Base-by-base conservation (phyloP, 2,329 filamentous ascomycete genomes). In the Apiospora malaysiana region DNA sequence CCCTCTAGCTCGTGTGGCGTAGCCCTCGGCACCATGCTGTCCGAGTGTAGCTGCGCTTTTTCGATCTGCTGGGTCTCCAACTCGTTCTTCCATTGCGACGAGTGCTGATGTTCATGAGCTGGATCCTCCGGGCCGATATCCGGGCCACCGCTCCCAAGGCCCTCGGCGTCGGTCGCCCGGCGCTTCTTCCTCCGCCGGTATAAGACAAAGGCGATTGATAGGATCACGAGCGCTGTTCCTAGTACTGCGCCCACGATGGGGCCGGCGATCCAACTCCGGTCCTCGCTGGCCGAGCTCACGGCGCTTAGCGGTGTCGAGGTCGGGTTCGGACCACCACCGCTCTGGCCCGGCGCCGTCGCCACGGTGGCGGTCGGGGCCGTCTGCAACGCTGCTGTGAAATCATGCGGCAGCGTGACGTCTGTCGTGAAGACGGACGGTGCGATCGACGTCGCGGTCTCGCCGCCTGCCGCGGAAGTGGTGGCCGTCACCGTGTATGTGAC, bases 161-260 rank as follows among this genome's bases (percentile, higher is more conserved):
- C 56, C n/a, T 23, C 18, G 56, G 56, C 18, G 8, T 40, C 18
- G 21, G 5, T n/a, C 6, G 27, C 21, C 27, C 56, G 32, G 8
- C 56, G 32, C 32, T 63, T 40, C 56, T 40, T 63, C 56, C 18
- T 40, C 56, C 56, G 32, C 56, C 56, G 56, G 18, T 40, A 63
- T 21, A 63, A 14, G 4, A 63, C 16, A 32, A 63, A 63, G 56
- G 14, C 56, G 9, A 63, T 2, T 21, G 56, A 63, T 9, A 63
- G 56, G 2, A 7, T 8, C 8, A 63, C 21, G 9, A 40, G 18
- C 18, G 56, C 56, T 7, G 56, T 63, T 9, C 56, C 56, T 8
- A 63, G 2, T 12, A 40, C 12, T 18, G 56, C 56, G 32, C 56
- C 56, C 32, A 63, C 56, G 18, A 63, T 40, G 32, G 56, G 56